phyloP scores from a whole-genome alignment of 1,284 basidiomycete species.

The Sporisorium exsertum region DNA sequence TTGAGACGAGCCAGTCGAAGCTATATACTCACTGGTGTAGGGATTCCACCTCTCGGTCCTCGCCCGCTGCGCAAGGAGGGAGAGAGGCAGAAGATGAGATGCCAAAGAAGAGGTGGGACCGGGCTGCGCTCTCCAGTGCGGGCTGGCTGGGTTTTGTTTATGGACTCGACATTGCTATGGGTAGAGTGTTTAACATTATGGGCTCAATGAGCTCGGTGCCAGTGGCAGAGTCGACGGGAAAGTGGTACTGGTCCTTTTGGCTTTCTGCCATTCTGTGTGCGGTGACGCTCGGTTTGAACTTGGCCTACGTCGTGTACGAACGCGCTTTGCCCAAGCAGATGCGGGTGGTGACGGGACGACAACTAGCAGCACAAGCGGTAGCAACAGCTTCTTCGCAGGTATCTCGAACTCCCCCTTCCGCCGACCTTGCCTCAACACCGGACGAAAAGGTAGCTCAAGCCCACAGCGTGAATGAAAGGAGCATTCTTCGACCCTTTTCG shows the following conservation, averaged over 20 bases:
- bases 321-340: slow-evolving; percentile 65
- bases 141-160: slow-evolving; percentile 55
- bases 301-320: slow-evolving; percentile 69
- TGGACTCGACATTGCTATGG: slow-evolving; percentile 68
- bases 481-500: slow-evolving; percentile 17
- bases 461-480: too few relatives aligned
- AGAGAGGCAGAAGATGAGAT: not conserved
- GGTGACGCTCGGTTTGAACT: slow-evolving; percentile 59
- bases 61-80: not conserved
- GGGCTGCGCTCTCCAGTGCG: slow-evolving; percentile 11
- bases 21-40: slow-evolving; percentile 59
- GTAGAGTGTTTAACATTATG: slow-evolving; percentile 52
- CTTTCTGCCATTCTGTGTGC: slow-evolving; percentile 67
- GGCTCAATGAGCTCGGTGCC: slow-evolving; percentile 67
- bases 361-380: slow-evolving; percentile 23
- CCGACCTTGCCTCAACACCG: slow-evolving; percentile 2
- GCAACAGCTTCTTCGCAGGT: not conserved
- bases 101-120: slow-evolving; percentile 5
- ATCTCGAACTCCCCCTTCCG: not conserved
- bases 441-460: too few relatives aligned
- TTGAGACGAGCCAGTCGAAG: slow-evolving; percentile 66
- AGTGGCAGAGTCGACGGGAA: slow-evolving; percentile 68
- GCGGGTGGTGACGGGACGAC: slow-evolving; percentile 57
- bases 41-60: slow-evolving; percentile 1
- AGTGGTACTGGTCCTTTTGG: slow-evolving; percentile 70